A percentile compares a stretch with the other conserved stretches of the same genome.
Conservation (phyloP, 2,329 filamentous ascomycete genomes). For the Sordariomycetes sp. region DNA sequence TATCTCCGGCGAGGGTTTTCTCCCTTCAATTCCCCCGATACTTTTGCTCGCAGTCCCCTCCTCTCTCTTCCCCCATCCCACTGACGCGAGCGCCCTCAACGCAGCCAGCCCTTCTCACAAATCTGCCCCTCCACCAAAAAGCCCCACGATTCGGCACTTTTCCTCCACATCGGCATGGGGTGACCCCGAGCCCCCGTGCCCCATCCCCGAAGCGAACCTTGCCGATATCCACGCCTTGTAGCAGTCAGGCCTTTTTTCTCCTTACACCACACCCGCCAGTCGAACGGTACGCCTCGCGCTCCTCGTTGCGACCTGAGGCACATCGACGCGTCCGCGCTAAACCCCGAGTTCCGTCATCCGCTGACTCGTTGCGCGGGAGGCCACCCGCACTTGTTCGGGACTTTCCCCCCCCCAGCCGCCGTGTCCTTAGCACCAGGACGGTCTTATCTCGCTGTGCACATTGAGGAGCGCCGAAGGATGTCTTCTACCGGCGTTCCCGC, state of each 20-base stretch:
- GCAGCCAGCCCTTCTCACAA: too few species aligned
- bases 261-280: background rate
- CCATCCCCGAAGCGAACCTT: background rate
- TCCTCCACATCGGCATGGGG: background rate
- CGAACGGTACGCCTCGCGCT: background rate
- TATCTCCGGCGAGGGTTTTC: background rate
- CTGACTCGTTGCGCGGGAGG: background rate
- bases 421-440: background rate
- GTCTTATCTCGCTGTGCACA: background rate
- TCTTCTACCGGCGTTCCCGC: background rate
- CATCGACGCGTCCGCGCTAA: background rate
- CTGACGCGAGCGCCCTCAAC: too few species aligned
- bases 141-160: background rate
- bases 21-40: background rate
- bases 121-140: background rate
- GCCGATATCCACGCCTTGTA: background rate
- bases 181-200: background rate
- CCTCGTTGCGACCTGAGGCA: background rate
- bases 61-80: too few species aligned
- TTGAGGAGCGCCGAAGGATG: background rate
- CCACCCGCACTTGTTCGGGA: background rate
- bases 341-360: background rate
- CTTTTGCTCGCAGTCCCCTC: too few species aligned
- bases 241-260: background rate
- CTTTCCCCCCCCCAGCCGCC: background rate